Percentiles rank a stretch among this genome's conserved stretches.
These are phyloP conservation scores for Talaromyces wortmannii DNA, from an alignment of 495 filamentous ascomycete species.

Conservation along the genomic window DNA sequence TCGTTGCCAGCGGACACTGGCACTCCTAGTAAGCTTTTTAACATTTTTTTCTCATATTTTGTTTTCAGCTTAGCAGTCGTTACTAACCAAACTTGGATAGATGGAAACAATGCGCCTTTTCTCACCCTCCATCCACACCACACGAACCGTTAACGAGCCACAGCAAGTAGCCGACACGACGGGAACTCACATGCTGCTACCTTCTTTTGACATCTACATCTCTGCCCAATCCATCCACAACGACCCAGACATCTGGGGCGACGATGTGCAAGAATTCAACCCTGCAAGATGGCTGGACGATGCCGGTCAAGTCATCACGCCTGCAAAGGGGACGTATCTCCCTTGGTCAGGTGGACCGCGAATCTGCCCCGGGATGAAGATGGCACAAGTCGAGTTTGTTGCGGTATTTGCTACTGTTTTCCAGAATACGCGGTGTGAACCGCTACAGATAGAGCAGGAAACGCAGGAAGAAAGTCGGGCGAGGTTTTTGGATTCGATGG, in stretches of 20 bases:
- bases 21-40: conserved; percentile 30
- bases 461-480: too few species aligned
- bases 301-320: conserved; percentile 14
- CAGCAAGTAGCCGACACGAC: conserved; percentile 14
- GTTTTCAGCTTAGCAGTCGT: background rate
- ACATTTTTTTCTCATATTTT: background rate
- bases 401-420: conserved; percentile 38
- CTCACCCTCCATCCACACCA: conserved; percentile 30
- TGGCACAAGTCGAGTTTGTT: conserved; percentile 48
- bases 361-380: conserved; percentile 43
- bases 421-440: conserved; percentile 9
- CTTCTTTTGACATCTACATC: conserved; percentile 21
- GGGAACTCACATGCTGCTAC: conserved; percentile 17
- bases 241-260: conserved; percentile 35
- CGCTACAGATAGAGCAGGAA: too few species aligned
- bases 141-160: conserved; percentile 24
- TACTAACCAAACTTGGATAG: conserved; percentile 6
- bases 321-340: conserved; percentile 29
- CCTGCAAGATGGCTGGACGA: conserved; percentile 40
- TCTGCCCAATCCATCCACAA: conserved; percentile 27
- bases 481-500: too few species aligned
- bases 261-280: conserved; percentile 33
- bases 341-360: conserved; percentile 42
- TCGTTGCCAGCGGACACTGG: conserved; percentile 31
- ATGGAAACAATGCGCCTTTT: conserved; percentile 48